A percentile compares a stretch with the other conserved stretches of the same genome.
These are phyloP conservation scores for Syzygium jambos DNA, from an alignment of 345 rosid species.

Conservation along the genomic window DNA sequence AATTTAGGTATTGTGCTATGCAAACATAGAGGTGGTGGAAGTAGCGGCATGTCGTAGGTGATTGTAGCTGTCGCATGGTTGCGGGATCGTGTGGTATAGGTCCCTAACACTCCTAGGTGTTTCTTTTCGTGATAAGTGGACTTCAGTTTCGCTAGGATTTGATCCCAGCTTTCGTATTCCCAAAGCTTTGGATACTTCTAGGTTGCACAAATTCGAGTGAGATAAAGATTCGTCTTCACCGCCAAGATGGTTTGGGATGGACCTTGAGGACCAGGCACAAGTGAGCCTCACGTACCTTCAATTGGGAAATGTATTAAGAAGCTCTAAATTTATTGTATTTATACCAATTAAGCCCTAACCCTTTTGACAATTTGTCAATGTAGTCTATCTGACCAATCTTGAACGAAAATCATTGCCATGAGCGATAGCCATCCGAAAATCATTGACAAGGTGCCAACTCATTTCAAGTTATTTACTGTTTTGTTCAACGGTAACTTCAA, in stretches of 20 bases:
- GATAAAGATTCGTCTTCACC: not conserved
- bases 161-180: not conserved
- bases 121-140: not conserved
- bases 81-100: not conserved
- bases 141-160: not conserved
- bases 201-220: not conserved
- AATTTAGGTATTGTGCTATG: not conserved
- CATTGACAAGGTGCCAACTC: not conserved
- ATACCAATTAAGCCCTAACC: too few species aligned
- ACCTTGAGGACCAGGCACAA: not conserved
- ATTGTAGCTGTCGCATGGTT: not conserved
- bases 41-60: not conserved
- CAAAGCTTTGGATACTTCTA: not conserved
- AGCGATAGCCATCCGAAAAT: not conserved
- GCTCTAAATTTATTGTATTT: too few species aligned
- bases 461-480: not conserved
- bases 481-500: not conserved
- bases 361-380: too few species aligned
- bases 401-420: too few species aligned
- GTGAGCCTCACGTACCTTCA: not conserved
- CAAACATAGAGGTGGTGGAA: not conserved
- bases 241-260: not conserved
- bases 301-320: too few species aligned
- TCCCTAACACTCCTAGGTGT: not conserved
- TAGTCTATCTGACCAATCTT: too few species aligned